These are phyloP conservation scores for Ajuga chamaepitys DNA, from an alignment of 257 asterid genomes.

Conservation along the genomic window DNA sequence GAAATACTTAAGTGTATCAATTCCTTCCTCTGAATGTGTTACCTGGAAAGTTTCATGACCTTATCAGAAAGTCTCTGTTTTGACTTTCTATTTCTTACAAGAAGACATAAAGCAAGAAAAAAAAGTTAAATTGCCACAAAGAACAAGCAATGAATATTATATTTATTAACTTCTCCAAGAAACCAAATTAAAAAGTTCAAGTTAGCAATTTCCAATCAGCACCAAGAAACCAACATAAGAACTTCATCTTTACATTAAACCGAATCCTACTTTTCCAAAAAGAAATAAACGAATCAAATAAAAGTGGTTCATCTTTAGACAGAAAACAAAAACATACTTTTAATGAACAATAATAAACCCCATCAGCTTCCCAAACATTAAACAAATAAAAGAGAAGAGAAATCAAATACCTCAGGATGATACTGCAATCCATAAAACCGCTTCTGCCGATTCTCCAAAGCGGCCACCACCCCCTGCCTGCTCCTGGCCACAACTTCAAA, in stretches of 20 bases:
- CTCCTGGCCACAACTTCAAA: constrained; percentile 84
- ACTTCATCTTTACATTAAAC: background rate
- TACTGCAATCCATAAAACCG: constrained; percentile 89
- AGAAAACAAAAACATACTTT: background rate
- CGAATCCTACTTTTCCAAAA: background rate
- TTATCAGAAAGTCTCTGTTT: background rate
- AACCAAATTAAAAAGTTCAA: background rate
- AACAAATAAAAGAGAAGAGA: background rate
- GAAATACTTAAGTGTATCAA: constrained; percentile 71
- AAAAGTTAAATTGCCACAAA: background rate
- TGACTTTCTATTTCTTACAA: background rate
- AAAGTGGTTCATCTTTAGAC: background rate
- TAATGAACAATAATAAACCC: background rate
- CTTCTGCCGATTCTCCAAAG: constrained; percentile 51
- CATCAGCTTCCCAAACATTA: background rate
- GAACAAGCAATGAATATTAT: too few species aligned
- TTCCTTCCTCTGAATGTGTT: constrained; percentile 89
- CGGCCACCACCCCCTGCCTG: constrained; percentile 80
- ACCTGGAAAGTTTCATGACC: constrained; percentile 44
- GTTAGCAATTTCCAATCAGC: background rate
- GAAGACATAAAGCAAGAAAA: background rate
- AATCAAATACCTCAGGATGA: constrained; percentile 79
- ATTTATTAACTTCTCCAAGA: background rate
- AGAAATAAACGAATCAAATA: background rate
- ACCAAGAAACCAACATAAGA: background rate